These are phyloP conservation scores for Neocatenulostroma microsporum DNA, from an alignment of 2,329 filamentous ascomycete species.

Conservation along the genomic window DNA sequence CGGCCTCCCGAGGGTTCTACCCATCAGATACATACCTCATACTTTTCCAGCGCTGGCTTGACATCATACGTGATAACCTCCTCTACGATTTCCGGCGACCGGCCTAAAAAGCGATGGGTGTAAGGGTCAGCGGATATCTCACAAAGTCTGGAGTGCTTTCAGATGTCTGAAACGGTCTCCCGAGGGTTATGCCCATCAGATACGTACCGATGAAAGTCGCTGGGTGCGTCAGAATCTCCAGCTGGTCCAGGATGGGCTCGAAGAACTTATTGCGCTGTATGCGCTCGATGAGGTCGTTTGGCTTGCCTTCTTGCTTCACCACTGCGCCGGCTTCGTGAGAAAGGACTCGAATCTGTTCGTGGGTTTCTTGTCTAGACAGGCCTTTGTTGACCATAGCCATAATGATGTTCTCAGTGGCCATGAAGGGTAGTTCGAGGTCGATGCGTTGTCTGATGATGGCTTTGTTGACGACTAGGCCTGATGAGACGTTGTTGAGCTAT, in stretches of 20 bases:
- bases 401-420: slow-evolving; percentile 54
- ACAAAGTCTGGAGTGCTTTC: no score
- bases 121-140: no score
- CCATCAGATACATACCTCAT: no score
- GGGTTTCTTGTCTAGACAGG: slow-evolving; percentile 67
- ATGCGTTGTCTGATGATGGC: slow-evolving; percentile 60
- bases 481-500: slow-evolving; percentile 60
- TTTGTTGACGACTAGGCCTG: slow-evolving; percentile 68
- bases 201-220: slow-evolving; percentile 32
- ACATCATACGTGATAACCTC: slow-evolving; percentile 32
- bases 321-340: slow-evolving; percentile 65
- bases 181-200: no score
- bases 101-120: no score
- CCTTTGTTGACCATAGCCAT: slow-evolving; percentile 70
- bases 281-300: slow-evolving; percentile 74
- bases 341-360: slow-evolving; percentile 77
- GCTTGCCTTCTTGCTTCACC: slow-evolving; percentile 63
- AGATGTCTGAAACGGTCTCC: no score
- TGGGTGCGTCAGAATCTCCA: slow-evolving; percentile 32
- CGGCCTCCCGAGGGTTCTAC: no score
- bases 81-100: slow-evolving; percentile 34
- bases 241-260: slow-evolving; percentile 35
- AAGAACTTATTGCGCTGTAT: slow-evolving; percentile 70
- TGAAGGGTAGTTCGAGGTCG: slow-evolving; percentile 71
- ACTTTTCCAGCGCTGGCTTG: slow-evolving; percentile 28